A percentile compares a stretch with the other conserved stretches of the same genome.
Evolutionary conservation across 2,329 filamentous ascomycete genomes (phyloP).

Genomic region (Xylaria sp.): DNA sequence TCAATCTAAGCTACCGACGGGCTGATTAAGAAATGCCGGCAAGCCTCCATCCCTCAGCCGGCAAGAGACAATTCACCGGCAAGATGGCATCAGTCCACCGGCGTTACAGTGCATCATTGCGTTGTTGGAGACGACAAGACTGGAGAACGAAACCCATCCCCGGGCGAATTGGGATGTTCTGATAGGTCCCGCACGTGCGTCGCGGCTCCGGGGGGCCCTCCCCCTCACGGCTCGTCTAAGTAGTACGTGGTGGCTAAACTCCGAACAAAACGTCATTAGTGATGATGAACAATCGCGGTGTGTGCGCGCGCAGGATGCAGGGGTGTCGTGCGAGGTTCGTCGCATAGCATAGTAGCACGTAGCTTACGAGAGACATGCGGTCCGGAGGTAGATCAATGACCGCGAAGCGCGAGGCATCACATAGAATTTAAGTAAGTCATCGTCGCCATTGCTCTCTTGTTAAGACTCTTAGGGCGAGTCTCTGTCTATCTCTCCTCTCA

Average conservation of each 20-base stretch:
- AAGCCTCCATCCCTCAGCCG: not conserved
- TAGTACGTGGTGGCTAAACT: slow-evolving; percentile 23
- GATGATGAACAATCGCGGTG: slow-evolving; percentile 32
- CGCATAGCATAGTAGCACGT: slow-evolving; percentile 6
- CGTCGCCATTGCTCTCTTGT: not conserved
- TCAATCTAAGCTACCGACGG: slow-evolving; percentile 8
- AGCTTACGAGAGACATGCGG: not conserved
- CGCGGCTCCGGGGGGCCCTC: slow-evolving; percentile 25
- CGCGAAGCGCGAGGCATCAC: not conserved
- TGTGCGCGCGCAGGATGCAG: not conserved
- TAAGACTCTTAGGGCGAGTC: not conserved
- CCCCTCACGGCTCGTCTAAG: slow-evolving; percentile 19
- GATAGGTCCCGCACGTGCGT: slow-evolving; percentile 27
- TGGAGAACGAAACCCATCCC: slow-evolving; percentile 6
- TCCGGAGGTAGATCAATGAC: slow-evolving; percentile 25
- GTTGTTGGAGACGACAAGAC: slow-evolving; percentile 29
- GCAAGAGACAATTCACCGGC: slow-evolving; percentile 23
- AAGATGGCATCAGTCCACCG: slow-evolving; percentile 23
- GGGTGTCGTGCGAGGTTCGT: not conserved
- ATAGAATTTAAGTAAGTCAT: not conserved
- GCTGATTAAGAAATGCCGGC: slow-evolving; percentile 26
- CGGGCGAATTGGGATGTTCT: slow-evolving; percentile 6
- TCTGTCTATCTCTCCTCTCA: not conserved
- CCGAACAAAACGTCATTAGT: slow-evolving; percentile 32
- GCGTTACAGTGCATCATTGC: slow-evolving; percentile 27